phyloP scores from a whole-genome alignment of 371 early-diverging fungal genomes.

The Mucor indicus region DNA sequence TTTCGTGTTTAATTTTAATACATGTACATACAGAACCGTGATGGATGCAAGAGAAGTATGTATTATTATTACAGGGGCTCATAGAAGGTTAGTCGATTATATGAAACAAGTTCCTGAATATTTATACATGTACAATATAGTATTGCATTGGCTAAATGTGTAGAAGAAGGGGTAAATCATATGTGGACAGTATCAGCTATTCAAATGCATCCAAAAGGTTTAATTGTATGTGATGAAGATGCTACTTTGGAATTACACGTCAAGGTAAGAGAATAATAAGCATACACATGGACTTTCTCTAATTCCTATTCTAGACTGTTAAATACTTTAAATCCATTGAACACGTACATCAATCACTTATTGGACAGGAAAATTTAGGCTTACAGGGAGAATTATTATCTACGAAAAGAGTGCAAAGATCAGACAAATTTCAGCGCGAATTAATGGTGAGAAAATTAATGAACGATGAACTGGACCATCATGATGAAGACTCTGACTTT shows the following conservation, averaged over 20 bases:
- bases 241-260: conserved; percentile 87
- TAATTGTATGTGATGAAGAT: conserved; percentile 90
- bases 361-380: conserved; percentile 77
- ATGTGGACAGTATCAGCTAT: conserved; percentile 94
- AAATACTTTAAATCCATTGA: conserved; percentile 66
- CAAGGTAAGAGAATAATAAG: too few species aligned
- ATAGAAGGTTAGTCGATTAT: conserved; percentile 53
- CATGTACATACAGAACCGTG: conserved; percentile 69
- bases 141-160: conserved; percentile 80
- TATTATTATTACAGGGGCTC: conserved; percentile 84
- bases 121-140: too few species aligned
- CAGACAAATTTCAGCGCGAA: conserved; percentile 14
- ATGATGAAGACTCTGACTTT: conserved; percentile 12
- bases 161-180: conserved; percentile 85
- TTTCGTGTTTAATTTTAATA: not conserved
- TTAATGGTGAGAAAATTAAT: conserved; percentile 21
- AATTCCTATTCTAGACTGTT: not conserved
- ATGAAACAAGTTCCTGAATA: not conserved
- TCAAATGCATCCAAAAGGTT: conserved; percentile 84
- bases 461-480: conserved; percentile 3
- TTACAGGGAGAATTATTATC: conserved; percentile 60
- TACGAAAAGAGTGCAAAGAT: conserved; percentile 10
- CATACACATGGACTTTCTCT: too few species aligned
- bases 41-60: conserved; percentile 87
- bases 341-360: conserved; percentile 66